phyloP scores from a whole-genome alignment of 805 yeast genomes.

The Suhomyces canberraensis region DNA sequence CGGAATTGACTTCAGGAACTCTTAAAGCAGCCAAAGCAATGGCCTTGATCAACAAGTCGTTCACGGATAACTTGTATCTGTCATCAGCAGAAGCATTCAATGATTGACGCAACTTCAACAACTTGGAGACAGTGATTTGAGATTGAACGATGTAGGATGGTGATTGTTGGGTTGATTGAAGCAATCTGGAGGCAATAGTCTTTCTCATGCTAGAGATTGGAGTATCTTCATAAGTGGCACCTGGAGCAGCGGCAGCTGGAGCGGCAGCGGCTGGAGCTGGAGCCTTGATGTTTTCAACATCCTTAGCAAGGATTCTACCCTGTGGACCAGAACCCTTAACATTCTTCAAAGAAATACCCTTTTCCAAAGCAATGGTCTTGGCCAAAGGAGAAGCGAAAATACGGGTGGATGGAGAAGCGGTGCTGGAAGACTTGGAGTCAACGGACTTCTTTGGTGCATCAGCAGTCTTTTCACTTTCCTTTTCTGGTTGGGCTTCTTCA shows the following conservation, averaged over 20 bases:
- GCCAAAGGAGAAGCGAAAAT: slow-evolving; percentile 95
- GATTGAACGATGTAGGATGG: slow-evolving; percentile 95
- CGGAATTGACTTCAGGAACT: slow-evolving; percentile 92
- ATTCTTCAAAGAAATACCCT: slow-evolving; percentile 82
- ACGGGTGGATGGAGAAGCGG: slow-evolving; percentile 50
- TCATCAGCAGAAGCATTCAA: slow-evolving; percentile 83
- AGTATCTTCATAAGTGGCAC: slow-evolving; percentile 69
- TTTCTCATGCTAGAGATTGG: slow-evolving; percentile 92
- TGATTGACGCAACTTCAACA: slow-evolving; percentile 87
- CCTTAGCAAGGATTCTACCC: slow-evolving; percentile 91
- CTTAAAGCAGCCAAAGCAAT: slow-evolving; percentile 83
- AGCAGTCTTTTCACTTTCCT: slow-evolving; percentile 27
- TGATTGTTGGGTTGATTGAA: slow-evolving; percentile 77
- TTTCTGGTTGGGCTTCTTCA: slow-evolving; percentile 16
- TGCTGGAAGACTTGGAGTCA: slow-evolving; percentile 7
- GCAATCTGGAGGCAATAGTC: slow-evolving; percentile 85
- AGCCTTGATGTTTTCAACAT: slow-evolving; percentile 69
- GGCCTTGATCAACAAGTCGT: slow-evolving; percentile 93
- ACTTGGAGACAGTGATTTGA: slow-evolving; percentile 79
- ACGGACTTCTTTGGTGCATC: slow-evolving; percentile 18
- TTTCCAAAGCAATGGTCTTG: slow-evolving; percentile 86
- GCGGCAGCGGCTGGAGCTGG: slow-evolving; percentile 42
- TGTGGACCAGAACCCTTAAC: slow-evolving; percentile 91
- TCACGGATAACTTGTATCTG: slow-evolving; percentile 85
- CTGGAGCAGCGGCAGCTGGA: slow-evolving; percentile 48